These are phyloP conservation scores for Penicillium sp. DNA, from an alignment of 2,329 filamentous ascomycete genomes.

Conservation along the genomic window DNA sequence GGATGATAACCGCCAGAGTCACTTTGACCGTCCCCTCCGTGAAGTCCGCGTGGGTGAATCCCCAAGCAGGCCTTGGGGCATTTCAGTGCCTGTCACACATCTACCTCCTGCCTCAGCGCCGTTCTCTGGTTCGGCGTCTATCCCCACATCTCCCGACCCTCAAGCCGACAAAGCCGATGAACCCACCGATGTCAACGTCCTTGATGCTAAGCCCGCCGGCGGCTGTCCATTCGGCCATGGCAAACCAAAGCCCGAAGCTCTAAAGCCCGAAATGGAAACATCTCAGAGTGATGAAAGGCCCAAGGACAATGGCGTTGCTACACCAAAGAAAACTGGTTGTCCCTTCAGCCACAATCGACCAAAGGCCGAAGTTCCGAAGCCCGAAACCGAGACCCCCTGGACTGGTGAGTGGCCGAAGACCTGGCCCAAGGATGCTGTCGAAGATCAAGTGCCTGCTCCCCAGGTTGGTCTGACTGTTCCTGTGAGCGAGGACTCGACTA, in stretches of 20 bases:
- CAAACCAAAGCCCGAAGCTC: constrained; percentile 15
- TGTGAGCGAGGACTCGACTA: constrained; percentile 9
- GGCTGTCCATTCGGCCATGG: constrained; percentile 39
- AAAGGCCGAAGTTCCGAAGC: neutral
- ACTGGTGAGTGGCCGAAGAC: neutral
- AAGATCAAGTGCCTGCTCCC: neutral
- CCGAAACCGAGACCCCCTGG: neutral
- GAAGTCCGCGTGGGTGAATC: constrained; percentile 93
- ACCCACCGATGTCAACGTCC: constrained; percentile 10
- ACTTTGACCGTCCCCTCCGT: constrained; percentile 80
- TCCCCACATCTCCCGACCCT: constrained; percentile 17
- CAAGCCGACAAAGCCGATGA: constrained; percentile 16
- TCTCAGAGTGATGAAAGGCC: constrained; percentile 7
- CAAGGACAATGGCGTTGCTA: neutral
- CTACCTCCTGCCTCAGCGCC: constrained; percentile 29
- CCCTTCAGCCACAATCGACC: constrained; percentile 12
- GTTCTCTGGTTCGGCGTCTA: constrained; percentile 23
- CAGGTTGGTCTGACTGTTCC: neutral
- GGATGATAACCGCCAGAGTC: constrained; percentile 63
- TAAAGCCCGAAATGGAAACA: constrained; percentile 10
- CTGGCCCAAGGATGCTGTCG: neutral
- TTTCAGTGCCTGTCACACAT: constrained; percentile 66
- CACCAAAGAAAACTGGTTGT: neutral
- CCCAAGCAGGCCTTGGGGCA: constrained; percentile 89
- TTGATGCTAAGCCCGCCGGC: constrained; percentile 23